Percentiles rank a stretch among this genome's conserved stretches.
These are phyloP conservation scores for Dichomitus squalens DNA, from an alignment of 1,284 basidiomycete genomes.

Conservation along the genomic window DNA sequence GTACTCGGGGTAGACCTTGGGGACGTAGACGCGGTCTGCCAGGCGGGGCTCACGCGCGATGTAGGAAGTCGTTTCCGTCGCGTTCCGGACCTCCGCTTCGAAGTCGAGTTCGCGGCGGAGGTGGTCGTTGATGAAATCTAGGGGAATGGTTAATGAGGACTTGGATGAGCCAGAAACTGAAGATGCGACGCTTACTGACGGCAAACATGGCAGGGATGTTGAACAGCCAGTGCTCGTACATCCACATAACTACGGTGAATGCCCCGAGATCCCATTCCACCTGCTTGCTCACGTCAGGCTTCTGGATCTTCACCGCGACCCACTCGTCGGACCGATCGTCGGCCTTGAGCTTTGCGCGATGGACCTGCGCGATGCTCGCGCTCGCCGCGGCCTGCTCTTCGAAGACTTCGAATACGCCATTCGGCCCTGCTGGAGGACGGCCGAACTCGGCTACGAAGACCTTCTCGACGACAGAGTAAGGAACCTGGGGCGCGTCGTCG, in stretches of 20 bases:
- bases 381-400: slow-evolving; percentile 77
- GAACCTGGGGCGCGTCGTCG: slow-evolving; percentile 84
- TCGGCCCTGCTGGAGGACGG: slow-evolving; percentile 59
- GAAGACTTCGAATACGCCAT: slow-evolving; percentile 78
- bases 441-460: slow-evolving; percentile 79
- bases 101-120: slow-evolving; percentile 85
- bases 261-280: slow-evolving; percentile 81
- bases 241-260: slow-evolving; percentile 70
- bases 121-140: slow-evolving; percentile 82
- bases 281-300: slow-evolving; percentile 83
- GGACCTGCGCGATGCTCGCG: slow-evolving; percentile 90
- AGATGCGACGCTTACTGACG: slow-evolving; percentile 52
- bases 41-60: slow-evolving; percentile 69
- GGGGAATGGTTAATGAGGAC: neutral
- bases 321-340: slow-evolving; percentile 42
- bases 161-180: neutral
- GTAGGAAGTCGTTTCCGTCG: slow-evolving; percentile 58
- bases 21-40: slow-evolving; percentile 74
- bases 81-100: slow-evolving; percentile 70
- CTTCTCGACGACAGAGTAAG: slow-evolving; percentile 68
- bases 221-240: slow-evolving; percentile 74
- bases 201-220: slow-evolving; percentile 78
- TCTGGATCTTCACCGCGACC: slow-evolving; percentile 94
- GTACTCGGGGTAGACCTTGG: slow-evolving; percentile 72
- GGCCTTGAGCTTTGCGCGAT: slow-evolving; percentile 69